Conservation (phyloP, 768 basidiomycete species). For the Calocybe gangraenosa region DNA sequence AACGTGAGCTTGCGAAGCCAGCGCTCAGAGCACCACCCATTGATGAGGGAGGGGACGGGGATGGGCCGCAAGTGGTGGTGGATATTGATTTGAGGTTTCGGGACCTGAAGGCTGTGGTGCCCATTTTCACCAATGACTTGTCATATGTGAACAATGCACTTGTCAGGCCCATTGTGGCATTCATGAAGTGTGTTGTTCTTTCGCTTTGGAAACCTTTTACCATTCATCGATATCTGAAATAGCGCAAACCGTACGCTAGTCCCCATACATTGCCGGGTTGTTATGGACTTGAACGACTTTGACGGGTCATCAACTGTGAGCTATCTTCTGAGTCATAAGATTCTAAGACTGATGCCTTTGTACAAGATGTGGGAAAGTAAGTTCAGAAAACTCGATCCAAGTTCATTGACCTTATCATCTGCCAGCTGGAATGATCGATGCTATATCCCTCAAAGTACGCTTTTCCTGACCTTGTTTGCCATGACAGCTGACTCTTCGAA, state of each 20-base stretch:
- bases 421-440: slow-evolving; percentile 91
- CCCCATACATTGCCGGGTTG: slow-evolving; percentile 88
- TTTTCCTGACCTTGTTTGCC: background rate
- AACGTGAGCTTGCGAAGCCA: slow-evolving; percentile 81
- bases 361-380: slow-evolving; percentile 88
- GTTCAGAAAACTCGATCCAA: slow-evolving; percentile 19
- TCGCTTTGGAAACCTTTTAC: background rate
- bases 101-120: slow-evolving; percentile 93
- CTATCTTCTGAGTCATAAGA: slow-evolving; percentile 15
- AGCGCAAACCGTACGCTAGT: slow-evolving; percentile 93
- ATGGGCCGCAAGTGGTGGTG: slow-evolving; percentile 58
- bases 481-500: slow-evolving; percentile 3
- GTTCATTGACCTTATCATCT: slow-evolving; percentile 19
- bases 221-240: background rate
- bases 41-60: slow-evolving; percentile 28
- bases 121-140: slow-evolving; percentile 83
- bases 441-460: slow-evolving; percentile 76
- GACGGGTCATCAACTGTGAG: slow-evolving; percentile 95
- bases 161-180: slow-evolving; percentile 93
- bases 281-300: slow-evolving; percentile 81
- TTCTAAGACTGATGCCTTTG: slow-evolving; percentile 11
- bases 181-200: slow-evolving; percentile 80
- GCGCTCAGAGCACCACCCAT: slow-evolving; percentile 70
- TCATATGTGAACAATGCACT: slow-evolving; percentile 92
- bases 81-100: slow-evolving; percentile 95